phyloP scores from a whole-genome alignment of 495 filamentous ascomycete genomes.

The Hypoxylon lienhwacheense region DNA sequence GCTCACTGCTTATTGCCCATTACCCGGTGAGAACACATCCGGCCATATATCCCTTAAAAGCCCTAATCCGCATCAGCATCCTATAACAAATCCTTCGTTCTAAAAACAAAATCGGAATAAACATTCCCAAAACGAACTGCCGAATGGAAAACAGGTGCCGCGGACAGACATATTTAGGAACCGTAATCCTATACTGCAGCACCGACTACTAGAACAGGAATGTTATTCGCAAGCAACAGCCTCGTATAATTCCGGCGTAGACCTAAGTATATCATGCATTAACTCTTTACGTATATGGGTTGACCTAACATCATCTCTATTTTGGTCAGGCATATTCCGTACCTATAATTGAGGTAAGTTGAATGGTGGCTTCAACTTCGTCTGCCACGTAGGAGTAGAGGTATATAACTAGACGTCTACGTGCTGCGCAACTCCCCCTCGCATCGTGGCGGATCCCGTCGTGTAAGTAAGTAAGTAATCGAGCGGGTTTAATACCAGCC shows the following conservation, averaged over 20 bases:
- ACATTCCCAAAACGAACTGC: conserved; percentile 8
- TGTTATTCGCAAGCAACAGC: conserved; percentile 3
- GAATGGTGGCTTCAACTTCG: conserved; percentile 9
- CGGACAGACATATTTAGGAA: conserved; percentile 4
- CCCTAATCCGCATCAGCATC: conserved; percentile 1
- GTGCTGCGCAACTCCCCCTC: no score
- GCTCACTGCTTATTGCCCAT: background rate
- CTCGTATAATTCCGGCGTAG: conserved; percentile 3
- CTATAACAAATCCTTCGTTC: conserved; percentile 15
- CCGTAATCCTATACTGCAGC: conserved; percentile 12
- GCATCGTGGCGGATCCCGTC: conserved; percentile 10
- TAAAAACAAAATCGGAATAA: conserved; percentile 5
- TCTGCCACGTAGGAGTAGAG: conserved; percentile 23
- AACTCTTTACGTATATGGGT: background rate
- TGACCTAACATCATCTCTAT: background rate
- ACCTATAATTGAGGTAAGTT: conserved; percentile 14
- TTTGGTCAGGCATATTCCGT: background rate
- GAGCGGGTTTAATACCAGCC: conserved; percentile 9
- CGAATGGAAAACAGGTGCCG: conserved; percentile 11
- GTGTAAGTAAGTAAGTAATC: conserved; percentile 12
- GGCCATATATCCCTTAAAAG: background rate
- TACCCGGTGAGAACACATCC: background rate
- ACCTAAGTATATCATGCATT: background rate
- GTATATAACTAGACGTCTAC: conserved; percentile 1
- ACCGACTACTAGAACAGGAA: background rate